Percentiles rank a stretch among this genome's conserved stretches.
Evolutionary conservation across 2,329 filamentous ascomycete genomes (phyloP).

Genomic region (Chrysoporthe deuterocubensis): DNA sequence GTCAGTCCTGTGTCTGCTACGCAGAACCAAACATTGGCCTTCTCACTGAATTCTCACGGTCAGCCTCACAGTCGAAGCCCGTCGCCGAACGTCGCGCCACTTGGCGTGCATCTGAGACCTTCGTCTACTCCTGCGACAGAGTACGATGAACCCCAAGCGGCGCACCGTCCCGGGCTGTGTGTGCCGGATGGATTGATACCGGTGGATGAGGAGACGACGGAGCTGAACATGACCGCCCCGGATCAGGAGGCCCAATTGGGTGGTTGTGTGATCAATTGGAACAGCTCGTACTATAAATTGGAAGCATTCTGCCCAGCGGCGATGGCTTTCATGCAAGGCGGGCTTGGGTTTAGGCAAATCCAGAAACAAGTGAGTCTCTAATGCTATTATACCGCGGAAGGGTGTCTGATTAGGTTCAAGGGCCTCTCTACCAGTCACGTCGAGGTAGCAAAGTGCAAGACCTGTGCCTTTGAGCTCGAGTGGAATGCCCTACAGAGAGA

Average conservation of each 20-base stretch:
- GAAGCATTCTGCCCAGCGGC: constrained; percentile 62
- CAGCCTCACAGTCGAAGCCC: not conserved
- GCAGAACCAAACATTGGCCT: not conserved
- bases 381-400: not conserved
- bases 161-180: constrained; percentile 11
- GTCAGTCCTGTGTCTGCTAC: constrained; percentile 14
- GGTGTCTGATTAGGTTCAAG: constrained; percentile 24
- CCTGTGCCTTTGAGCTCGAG: constrained; percentile 59
- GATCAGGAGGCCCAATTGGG: constrained; percentile 31
- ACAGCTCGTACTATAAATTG: constrained; percentile 56
- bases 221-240: constrained; percentile 20
- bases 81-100: constrained; percentile 11
- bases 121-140: not conserved
- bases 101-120: not conserved
- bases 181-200: constrained; percentile 43
- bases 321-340: constrained; percentile 52
- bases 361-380: constrained; percentile 50
- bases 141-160: not conserved
- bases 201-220: constrained; percentile 37
- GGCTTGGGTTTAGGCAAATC: constrained; percentile 53
- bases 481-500: constrained; percentile 58
- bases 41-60: constrained; percentile 7
- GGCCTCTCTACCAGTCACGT: constrained; percentile 40
- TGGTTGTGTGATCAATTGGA: constrained; percentile 49
- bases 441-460: constrained; percentile 54